Conservation (phyloP, 2,329 filamentous ascomycete genomes). For the Pseudogymnoascus sp. region DNA sequence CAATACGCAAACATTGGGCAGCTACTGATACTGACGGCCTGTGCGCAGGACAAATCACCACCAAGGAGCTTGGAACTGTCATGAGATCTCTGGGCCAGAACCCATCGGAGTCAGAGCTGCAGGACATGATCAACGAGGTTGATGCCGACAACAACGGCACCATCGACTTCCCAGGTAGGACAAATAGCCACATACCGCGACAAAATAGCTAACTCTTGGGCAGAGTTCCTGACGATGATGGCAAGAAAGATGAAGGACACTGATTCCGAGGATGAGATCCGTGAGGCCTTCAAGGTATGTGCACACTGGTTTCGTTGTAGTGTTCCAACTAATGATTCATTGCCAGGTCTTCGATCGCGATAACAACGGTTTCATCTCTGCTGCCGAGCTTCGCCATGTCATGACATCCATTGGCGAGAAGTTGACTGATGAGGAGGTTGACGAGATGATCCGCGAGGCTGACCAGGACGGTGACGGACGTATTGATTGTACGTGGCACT, state of each 20-base stretch:
- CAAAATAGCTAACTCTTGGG: slow-evolving; percentile 19
- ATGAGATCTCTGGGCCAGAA: slow-evolving; percentile 89
- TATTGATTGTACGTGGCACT: slow-evolving; percentile 64
- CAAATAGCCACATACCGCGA: neutral
- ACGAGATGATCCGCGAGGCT: slow-evolving; percentile 88
- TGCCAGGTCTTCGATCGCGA: slow-evolving; percentile 70
- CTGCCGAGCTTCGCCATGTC: slow-evolving; percentile 78
- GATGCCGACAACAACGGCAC: slow-evolving; percentile 90
- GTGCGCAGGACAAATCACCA: slow-evolving; percentile 72
- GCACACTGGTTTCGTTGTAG: neutral
- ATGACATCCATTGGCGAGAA: slow-evolving; percentile 92
- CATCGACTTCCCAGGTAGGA: slow-evolving; percentile 81
- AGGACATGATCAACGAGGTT: slow-evolving; percentile 93
- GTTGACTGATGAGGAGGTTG: slow-evolving; percentile 81
- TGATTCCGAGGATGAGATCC: slow-evolving; percentile 83
- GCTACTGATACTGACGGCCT: neutral
- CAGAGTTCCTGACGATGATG: slow-evolving; percentile 91
- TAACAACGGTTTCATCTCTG: slow-evolving; percentile 87
- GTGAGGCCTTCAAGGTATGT: slow-evolving; percentile 67
- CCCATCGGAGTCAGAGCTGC: slow-evolving; percentile 79
- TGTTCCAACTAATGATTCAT: slow-evolving; percentile 14
- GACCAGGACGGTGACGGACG: slow-evolving; percentile 84
- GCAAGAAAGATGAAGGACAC: slow-evolving; percentile 92
- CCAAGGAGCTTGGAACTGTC: slow-evolving; percentile 81
- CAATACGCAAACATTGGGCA: neutral